phyloP scores from a whole-genome alignment of 2,329 filamentous ascomycete species.

The Diaporthe vaccinii region DNA sequence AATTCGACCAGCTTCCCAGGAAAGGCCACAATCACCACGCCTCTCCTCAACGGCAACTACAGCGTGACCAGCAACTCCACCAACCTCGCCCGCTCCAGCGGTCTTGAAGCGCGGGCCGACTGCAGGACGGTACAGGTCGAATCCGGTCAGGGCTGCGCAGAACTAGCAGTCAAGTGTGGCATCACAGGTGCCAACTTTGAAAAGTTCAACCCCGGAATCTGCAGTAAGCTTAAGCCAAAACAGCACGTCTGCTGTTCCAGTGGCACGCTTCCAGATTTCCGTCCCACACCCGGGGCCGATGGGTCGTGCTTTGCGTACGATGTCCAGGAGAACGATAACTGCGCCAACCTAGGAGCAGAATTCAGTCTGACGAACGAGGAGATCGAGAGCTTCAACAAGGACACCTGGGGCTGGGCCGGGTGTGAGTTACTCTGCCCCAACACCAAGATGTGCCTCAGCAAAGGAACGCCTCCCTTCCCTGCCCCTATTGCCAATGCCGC shows the following conservation, averaged over 20 bases:
- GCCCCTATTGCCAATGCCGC: conserved; percentile 49
- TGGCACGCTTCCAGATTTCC: conserved; percentile 49
- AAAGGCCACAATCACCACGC: too few species aligned
- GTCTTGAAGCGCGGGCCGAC: too few species aligned
- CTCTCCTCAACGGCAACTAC: too few species aligned
- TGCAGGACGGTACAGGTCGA: too few species aligned
- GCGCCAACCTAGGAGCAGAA: conserved; percentile 49
- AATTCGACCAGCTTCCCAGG: too few species aligned
- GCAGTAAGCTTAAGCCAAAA: conserved; percentile 42
- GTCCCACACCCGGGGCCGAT: conserved; percentile 49
- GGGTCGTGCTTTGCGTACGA: conserved; percentile 53
- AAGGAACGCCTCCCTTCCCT: conserved; percentile 54
- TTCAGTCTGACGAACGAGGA: conserved; percentile 53
- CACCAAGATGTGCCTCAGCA: conserved; percentile 53
- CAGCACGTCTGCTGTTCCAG: conserved; percentile 52
- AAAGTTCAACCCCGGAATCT: conserved; percentile 43
- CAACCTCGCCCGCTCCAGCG: too few species aligned
- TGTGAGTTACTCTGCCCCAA: conserved; percentile 47
- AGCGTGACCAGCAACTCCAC: too few species aligned
- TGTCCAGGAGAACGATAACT: conserved; percentile 50
- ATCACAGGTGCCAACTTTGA: conserved; percentile 42
- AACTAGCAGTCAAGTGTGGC: conserved; percentile 38
- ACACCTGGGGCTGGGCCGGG: conserved; percentile 56
- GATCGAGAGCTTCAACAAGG: conserved; percentile 55
- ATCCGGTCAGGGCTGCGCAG: too few species aligned